Percentiles rank a stretch among this genome's conserved stretches.
Evolutionary conservation across 2,329 filamentous ascomycete species (phyloP).

Genomic region (Hymenoscyphus fraxineus): DNA sequence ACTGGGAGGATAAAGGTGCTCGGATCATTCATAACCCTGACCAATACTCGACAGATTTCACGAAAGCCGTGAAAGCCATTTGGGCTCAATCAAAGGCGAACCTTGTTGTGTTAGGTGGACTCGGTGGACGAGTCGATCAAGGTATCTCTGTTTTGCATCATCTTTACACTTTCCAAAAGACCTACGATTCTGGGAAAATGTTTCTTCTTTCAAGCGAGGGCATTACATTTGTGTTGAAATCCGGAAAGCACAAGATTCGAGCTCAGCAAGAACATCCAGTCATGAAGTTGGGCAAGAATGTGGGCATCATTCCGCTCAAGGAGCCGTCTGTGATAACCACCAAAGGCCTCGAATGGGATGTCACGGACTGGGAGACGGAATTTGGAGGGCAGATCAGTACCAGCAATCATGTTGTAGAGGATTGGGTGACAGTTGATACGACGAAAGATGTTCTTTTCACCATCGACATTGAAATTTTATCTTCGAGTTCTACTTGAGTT

Average conservation of each 20-base stretch:
- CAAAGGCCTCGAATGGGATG: conserved; percentile 84
- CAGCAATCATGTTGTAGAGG: conserved; percentile 70
- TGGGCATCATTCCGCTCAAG: conserved; percentile 82
- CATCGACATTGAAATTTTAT: conserved; percentile 47
- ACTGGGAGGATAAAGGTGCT: conserved; percentile 45
- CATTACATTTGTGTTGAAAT: conserved; percentile 75
- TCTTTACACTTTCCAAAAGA: conserved; percentile 61
- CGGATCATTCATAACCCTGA: conserved; percentile 68
- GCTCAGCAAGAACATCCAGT: conserved; percentile 38
- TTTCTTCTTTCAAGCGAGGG: conserved; percentile 78
- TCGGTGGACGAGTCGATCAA: conserved; percentile 90
- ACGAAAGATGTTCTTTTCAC: conserved; percentile 69
- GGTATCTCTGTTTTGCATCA: conserved; percentile 86
- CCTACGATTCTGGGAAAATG: conserved; percentile 54
- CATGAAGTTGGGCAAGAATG: conserved; percentile 55
- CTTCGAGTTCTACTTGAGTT: not conserved
- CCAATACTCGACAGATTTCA: conserved; percentile 88
- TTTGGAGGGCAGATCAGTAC: conserved; percentile 74
- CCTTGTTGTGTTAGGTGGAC: conserved; percentile 77
- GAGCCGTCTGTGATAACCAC: conserved; percentile 78
- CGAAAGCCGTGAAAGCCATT: conserved; percentile 69
- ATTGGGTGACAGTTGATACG: conserved; percentile 58
- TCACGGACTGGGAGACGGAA: conserved; percentile 72
- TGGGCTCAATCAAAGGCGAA: conserved; percentile 40
- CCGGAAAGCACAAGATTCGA: conserved; percentile 63